Evolutionary conservation across 805 yeast species (phyloP).

Genomic region (Metschnikowia amazonensis): DNA sequence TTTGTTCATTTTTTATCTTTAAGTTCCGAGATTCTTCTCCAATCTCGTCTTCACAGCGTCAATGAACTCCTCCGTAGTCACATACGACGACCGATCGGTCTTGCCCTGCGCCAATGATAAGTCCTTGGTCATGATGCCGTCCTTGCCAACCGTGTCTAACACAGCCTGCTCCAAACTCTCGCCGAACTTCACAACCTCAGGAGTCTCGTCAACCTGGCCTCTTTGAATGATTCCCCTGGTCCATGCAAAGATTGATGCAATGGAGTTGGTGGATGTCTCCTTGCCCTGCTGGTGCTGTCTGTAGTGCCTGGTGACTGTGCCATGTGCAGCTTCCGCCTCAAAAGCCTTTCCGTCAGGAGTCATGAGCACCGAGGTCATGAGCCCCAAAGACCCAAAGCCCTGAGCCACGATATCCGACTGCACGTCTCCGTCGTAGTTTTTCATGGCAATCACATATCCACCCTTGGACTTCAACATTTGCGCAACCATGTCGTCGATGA

Average conservation of each 20-base stretch:
- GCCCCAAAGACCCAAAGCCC: slow-evolving; percentile 80
- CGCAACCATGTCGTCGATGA: slow-evolving; percentile 86
- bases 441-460: slow-evolving; percentile 75
- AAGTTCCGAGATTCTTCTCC: slow-evolving; percentile 21
- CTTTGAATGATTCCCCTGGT: slow-evolving; percentile 79
- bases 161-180: slow-evolving; percentile 62
- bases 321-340: slow-evolving; percentile 85
- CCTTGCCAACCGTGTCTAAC: slow-evolving; percentile 66
- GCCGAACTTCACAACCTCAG: slow-evolving; percentile 67
- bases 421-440: slow-evolving; percentile 84
- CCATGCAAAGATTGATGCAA: slow-evolving; percentile 86
- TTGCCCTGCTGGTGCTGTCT: slow-evolving; percentile 79
- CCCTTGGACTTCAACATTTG: slow-evolving; percentile 85
- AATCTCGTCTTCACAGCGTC: slow-evolving; percentile 70
- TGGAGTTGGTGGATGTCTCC: slow-evolving; percentile 80
- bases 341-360: slow-evolving; percentile 86
- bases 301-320: slow-evolving; percentile 83
- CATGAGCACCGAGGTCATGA: slow-evolving; percentile 79
- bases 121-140: slow-evolving; percentile 80
- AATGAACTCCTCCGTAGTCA: slow-evolving; percentile 71
- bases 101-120: slow-evolving; percentile 69
- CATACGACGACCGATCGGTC: slow-evolving; percentile 58
- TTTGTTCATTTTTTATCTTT: no score
- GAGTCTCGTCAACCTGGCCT: slow-evolving; percentile 71
- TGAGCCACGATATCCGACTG: slow-evolving; percentile 84